Evolutionary conservation across 2,329 filamentous ascomycete species (phyloP).

Genomic region (Saccharata proteae): DNA sequence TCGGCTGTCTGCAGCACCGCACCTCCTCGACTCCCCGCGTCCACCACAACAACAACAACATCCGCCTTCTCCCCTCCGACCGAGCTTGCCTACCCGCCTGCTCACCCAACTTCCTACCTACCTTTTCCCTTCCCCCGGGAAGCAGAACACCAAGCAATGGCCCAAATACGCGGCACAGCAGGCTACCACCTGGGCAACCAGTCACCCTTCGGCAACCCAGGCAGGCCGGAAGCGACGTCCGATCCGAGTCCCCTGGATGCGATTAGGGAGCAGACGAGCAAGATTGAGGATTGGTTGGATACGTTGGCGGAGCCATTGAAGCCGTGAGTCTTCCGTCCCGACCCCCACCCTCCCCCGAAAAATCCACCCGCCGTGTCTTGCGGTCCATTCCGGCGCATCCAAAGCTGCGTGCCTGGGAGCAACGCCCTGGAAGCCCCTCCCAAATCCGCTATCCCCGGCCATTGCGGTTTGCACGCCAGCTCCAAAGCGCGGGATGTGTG

Average conservation of each 20-base stretch:
- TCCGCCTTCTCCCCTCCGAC: too few relatives aligned
- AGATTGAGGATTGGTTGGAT: conserved; percentile 91
- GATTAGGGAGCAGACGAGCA: conserved; percentile 90
- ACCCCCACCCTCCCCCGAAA: neutral
- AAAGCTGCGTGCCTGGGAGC: too few relatives aligned
- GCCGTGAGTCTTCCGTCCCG: conserved; percentile 53
- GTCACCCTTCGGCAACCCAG: conserved; percentile 55
- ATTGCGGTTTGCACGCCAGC: neutral
- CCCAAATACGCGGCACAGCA: conserved; percentile 51
- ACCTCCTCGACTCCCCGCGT: too few relatives aligned
- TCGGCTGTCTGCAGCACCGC: too few relatives aligned
- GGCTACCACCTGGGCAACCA: conserved; percentile 74
- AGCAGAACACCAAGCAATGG: conserved; percentile 31
- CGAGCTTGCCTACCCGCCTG: too few relatives aligned
- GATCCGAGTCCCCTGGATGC: conserved; percentile 73
- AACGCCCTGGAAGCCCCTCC: too few relatives aligned
- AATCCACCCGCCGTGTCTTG: too few relatives aligned
- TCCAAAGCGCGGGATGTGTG: neutral
- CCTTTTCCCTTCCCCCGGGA: neutral
- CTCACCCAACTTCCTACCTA: conserved; percentile 6
- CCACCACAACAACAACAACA: too few relatives aligned
- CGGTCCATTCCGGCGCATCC: too few relatives aligned
- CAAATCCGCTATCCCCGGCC: too few relatives aligned
- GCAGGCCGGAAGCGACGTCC: conserved; percentile 46
- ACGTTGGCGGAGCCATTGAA: conserved; percentile 80